Percentiles rank a stretch among this genome's conserved stretches.
These are phyloP conservation scores for Curvularia verruculosa DNA, from an alignment of 2,329 filamentous ascomycete species.

Conservation along the genomic window DNA sequence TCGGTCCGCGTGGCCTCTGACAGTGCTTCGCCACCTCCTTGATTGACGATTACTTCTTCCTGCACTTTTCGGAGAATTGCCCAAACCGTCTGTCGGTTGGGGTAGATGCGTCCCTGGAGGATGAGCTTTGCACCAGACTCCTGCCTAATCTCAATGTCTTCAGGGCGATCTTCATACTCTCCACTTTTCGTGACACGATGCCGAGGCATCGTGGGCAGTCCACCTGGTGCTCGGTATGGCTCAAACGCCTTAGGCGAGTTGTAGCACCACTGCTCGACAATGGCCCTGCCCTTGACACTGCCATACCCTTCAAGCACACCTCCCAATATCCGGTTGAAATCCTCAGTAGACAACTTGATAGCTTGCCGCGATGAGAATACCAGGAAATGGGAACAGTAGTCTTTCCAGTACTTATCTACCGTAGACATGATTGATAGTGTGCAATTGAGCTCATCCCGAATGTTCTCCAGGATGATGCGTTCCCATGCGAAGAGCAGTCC, in stretches of 20 bases:
- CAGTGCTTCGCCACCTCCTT: constrained; percentile 20
- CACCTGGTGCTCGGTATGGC: constrained; percentile 41
- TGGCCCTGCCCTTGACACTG: constrained; percentile 53
- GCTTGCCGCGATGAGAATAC: constrained; percentile 32
- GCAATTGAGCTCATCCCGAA: constrained; percentile 39
- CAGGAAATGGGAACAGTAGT: constrained; percentile 41
- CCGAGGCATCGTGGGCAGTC: constrained; percentile 40
- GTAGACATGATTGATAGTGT: constrained; percentile 43
- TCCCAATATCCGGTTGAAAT: constrained; percentile 61
- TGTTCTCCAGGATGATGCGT: constrained; percentile 27
- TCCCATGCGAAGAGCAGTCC: constrained; percentile 43
- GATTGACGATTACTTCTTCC: constrained; percentile 37
- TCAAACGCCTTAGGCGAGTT: constrained; percentile 25
- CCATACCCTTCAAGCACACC: constrained; percentile 60
- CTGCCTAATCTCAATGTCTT: constrained; percentile 39
- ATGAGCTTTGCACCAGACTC: constrained; percentile 35
- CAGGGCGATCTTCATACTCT: constrained; percentile 33
- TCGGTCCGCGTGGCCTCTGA: constrained; percentile 25
- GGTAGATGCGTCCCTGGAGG: constrained; percentile 37
- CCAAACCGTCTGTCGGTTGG: constrained; percentile 44
- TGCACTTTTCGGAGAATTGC: constrained; percentile 42
- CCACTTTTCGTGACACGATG: constrained; percentile 31
- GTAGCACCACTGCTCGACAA: constrained; percentile 57
- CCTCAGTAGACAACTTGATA: constrained; percentile 38
- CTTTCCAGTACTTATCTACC: constrained; percentile 33